Evolutionary conservation across 768 basidiomycete species (phyloP).

Genomic region (Rhodotorula babjevae): DNA sequence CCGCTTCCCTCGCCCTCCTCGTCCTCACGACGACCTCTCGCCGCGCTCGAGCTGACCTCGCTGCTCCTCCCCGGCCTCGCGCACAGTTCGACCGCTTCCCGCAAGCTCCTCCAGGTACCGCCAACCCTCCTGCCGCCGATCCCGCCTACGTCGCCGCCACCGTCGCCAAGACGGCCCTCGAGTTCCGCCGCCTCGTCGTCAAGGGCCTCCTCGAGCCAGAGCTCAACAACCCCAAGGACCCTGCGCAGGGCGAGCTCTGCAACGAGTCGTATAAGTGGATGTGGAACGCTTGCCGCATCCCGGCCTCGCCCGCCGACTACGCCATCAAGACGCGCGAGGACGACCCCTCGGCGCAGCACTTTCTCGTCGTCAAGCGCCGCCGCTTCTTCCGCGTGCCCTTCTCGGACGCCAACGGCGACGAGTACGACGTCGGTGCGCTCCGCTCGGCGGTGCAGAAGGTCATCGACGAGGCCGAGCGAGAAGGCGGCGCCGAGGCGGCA

Average conservation of each 20-base stretch:
- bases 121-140: slow-evolving; percentile 45
- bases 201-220: slow-evolving; percentile 70
- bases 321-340: slow-evolving; percentile 65
- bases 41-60: neutral
- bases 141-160: slow-evolving; percentile 67
- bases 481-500: neutral
- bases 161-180: slow-evolving; percentile 75
- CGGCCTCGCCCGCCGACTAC: slow-evolving; percentile 73
- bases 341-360: slow-evolving; percentile 67
- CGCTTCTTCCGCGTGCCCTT: slow-evolving; percentile 78
- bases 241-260: slow-evolving; percentile 64
- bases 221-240: slow-evolving; percentile 49
- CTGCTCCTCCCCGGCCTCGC: slow-evolving; percentile 64
- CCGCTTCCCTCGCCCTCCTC: neutral
- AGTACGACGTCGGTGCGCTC: slow-evolving; percentile 68
- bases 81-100: slow-evolving; percentile 36
- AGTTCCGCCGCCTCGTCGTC: slow-evolving; percentile 70
- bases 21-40: slow-evolving; percentile 46
- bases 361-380: slow-evolving; percentile 84
- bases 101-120: slow-evolving; percentile 3
- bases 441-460: slow-evolving; percentile 51
- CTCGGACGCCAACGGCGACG: slow-evolving; percentile 54
- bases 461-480: slow-evolving; percentile 4
- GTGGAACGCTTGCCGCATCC: slow-evolving; percentile 88
- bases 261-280: slow-evolving; percentile 93